phyloP scores from a whole-genome alignment of 1,284 basidiomycete species.

The Ustilago bromivora region DNA sequence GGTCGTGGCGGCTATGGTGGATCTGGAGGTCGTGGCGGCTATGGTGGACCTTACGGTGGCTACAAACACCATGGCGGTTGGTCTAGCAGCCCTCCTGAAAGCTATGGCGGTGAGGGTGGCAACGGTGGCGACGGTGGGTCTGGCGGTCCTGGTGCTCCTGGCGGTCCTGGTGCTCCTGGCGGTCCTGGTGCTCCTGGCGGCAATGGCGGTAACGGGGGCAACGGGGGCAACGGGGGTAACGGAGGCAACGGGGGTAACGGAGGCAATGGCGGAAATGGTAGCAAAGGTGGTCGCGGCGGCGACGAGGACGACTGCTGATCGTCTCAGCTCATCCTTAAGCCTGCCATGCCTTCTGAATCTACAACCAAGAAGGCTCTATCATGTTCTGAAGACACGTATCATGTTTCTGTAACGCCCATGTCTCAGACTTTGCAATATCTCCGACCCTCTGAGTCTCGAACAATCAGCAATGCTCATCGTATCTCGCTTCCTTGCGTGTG shows the following conservation, averaged over 20 bases:
- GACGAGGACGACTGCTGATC: background rate
- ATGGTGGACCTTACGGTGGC: background rate
- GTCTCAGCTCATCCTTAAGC: background rate
- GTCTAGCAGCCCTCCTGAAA: background rate
- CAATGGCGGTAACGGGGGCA: constrained; percentile 12
- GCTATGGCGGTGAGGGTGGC: constrained; percentile 12
- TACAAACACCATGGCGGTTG: background rate
- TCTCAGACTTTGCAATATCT: background rate
- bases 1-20: constrained; percentile 11
- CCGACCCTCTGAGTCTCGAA: background rate
- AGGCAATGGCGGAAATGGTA: background rate
- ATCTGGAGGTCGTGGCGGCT: constrained; percentile 7
- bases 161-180: constrained; percentile 11
- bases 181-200: constrained; percentile 7
- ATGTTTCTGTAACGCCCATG: constrained; percentile 10
- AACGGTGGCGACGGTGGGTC: constrained; percentile 15
- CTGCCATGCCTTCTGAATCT: background rate
- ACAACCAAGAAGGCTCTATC: background rate
- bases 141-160: constrained; percentile 18
- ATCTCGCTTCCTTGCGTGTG: too few species aligned
- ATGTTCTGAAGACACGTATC: background rate
- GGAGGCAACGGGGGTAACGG: constrained; percentile 17
- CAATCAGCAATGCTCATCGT: constrained; percentile 2
- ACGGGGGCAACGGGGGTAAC: constrained; percentile 11
- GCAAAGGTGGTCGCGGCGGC: background rate